Conservation (phyloP, 2,329 filamentous ascomycete species). For the Juglanconis sp. region DNA sequence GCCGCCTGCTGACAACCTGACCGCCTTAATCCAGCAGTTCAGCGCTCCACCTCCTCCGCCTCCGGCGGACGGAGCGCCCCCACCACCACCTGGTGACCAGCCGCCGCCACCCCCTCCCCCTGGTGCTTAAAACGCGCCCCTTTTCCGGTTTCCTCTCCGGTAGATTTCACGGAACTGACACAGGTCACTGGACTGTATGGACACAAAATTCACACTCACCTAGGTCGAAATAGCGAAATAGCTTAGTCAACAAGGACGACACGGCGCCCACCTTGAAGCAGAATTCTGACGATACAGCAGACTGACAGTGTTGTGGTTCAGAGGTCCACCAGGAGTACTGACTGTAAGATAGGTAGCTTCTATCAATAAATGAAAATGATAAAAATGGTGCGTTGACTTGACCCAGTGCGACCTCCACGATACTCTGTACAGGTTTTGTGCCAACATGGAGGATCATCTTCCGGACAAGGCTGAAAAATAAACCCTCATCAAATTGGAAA, state of each 20-base stretch:
- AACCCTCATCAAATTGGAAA: neutral
- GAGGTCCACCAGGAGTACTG: constrained; percentile 14
- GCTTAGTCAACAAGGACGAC: constrained; percentile 1
- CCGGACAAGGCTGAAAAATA: neutral
- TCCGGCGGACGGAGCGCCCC: constrained; percentile 32
- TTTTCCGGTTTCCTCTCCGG: neutral
- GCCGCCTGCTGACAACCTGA: constrained; percentile 51
- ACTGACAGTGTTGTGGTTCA: constrained; percentile 7
- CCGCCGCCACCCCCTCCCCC: constrained; percentile 33
- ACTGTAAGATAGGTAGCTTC: constrained; percentile 19
- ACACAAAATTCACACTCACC: neutral
- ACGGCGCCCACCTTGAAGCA: neutral
- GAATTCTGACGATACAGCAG: constrained; percentile 1
- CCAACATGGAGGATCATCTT: neutral
- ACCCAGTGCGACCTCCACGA: too few species aligned
- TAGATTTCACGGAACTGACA: constrained; percentile 23
- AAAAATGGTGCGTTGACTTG: neutral
- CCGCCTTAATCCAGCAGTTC: constrained; percentile 65
- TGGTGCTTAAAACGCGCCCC: constrained; percentile 21
- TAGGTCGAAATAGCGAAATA: neutral
- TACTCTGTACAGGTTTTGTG: neutral
- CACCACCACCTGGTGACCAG: constrained; percentile 34
- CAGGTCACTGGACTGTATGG: constrained; percentile 14
- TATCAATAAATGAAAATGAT: constrained; percentile 11
- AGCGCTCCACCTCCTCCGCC: constrained; percentile 28